Conservation (phyloP, 805 yeast genomes). For the Isabelozyma heimii region DNA sequence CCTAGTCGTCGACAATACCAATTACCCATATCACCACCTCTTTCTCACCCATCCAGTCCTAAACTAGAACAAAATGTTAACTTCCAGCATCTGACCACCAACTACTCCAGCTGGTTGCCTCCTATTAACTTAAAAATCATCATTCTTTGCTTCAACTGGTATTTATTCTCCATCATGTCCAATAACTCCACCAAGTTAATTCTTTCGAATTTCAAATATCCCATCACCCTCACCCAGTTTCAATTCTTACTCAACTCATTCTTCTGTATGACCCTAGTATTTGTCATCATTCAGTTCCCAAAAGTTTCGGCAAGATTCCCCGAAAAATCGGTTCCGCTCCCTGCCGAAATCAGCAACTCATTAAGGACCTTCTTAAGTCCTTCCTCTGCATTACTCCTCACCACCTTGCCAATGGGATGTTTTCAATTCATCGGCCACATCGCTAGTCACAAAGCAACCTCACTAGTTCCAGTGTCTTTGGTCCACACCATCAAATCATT, state of each 20-base stretch:
- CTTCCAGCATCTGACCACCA: background rate
- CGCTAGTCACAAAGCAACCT: constrained; percentile 88
- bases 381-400: constrained; percentile 46
- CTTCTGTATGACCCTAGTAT: constrained; percentile 50
- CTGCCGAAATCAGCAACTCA: constrained; percentile 19
- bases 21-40: constrained; percentile 33
- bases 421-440: constrained; percentile 93
- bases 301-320: constrained; percentile 34
- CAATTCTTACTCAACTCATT: constrained; percentile 76
- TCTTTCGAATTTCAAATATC: constrained; percentile 65
- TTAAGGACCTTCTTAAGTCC: constrained; percentile 51
- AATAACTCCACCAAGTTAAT: constrained; percentile 80
- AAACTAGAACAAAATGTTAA: constrained; percentile 15
- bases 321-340: constrained; percentile 46
- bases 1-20: constrained; percentile 9
- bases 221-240: constrained; percentile 84
- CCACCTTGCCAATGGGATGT: constrained; percentile 90
- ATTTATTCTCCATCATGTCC: constrained; percentile 73
- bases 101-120: constrained; percentile 14
- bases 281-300: constrained; percentile 26
- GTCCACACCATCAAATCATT: constrained; percentile 94
- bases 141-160: constrained; percentile 72
- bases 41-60: constrained; percentile 30
- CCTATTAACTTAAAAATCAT: constrained; percentile 22
- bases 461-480: constrained; percentile 86